Evolutionary conservation across 805 yeast genomes (phyloP).

Genomic region (Helenozyma rhizophorensis): DNA sequence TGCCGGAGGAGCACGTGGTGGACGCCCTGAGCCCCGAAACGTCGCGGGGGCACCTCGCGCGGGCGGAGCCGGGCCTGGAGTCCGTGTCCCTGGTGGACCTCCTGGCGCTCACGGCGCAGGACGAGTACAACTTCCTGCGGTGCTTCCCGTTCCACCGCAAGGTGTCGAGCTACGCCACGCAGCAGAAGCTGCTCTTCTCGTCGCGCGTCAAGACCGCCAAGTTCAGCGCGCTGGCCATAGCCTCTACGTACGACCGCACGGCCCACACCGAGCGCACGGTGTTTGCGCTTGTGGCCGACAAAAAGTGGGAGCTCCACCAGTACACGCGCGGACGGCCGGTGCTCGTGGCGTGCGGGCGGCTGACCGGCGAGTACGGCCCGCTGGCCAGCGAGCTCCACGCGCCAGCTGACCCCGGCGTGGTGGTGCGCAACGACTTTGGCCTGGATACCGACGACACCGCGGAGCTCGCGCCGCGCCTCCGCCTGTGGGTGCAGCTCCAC

Average conservation of each 20-base stretch:
- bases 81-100: too few relatives aligned
- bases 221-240: constrained; percentile 28
- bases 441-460: constrained; percentile 4
- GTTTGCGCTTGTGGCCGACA: constrained; percentile 62
- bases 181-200: constrained; percentile 40
- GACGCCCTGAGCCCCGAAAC: too few relatives aligned
- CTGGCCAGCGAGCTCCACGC: constrained; percentile 23
- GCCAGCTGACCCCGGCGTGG: constrained; percentile 19
- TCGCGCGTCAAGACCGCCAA: constrained; percentile 23
- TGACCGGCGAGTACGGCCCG: constrained; percentile 64
- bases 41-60: too few relatives aligned
- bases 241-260: constrained; percentile 24
- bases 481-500: constrained; percentile 55
- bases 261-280: constrained; percentile 56
- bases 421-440: constrained; percentile 26
- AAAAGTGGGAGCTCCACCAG: constrained; percentile 71
- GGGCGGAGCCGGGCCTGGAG: too few relatives aligned
- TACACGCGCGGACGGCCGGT: constrained; percentile 44
- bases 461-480: constrained; percentile 31
- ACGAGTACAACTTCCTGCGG: constrained; percentile 66
- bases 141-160: constrained; percentile 80
- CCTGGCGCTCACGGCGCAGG: constrained; percentile 26
- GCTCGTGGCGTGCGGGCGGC: constrained; percentile 63
- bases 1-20: too few relatives aligned
- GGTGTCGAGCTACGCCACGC: constrained; percentile 51